These are phyloP conservation scores for Colletotrichum graminicola DNA, from an alignment of 2,329 filamentous ascomycete species.

Conservation along the genomic window DNA sequence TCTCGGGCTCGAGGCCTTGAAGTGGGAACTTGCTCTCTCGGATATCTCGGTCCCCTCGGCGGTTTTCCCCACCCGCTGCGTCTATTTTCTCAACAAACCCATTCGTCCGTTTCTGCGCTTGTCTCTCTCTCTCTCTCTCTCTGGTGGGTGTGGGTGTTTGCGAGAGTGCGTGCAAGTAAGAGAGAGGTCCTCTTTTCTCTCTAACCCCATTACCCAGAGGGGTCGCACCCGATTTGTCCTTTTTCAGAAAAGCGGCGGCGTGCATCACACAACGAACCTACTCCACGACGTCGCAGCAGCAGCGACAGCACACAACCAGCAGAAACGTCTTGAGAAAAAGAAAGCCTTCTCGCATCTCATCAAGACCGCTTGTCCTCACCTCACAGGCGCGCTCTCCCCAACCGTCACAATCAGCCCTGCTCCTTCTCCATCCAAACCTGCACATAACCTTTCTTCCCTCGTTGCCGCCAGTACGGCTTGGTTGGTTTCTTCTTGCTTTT, in stretches of 20 bases:
- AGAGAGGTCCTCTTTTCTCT: neutral
- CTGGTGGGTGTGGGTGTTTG: neutral
- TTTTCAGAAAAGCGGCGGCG: constrained; percentile 14
- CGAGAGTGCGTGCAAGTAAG: neutral
- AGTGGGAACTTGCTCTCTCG: constrained; percentile 20
- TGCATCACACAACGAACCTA: neutral
- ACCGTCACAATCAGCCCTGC: constrained; percentile 39
- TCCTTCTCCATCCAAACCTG: constrained; percentile 37
- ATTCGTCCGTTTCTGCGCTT: neutral
- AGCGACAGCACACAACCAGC: neutral
- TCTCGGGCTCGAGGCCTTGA: constrained; percentile 17
- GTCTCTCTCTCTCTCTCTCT: neutral
- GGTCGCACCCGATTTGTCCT: constrained; percentile 25
- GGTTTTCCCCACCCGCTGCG: constrained; percentile 3
- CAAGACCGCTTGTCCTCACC: constrained; percentile 37
- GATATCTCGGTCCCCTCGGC: constrained; percentile 37
- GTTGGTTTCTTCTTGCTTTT: neutral
- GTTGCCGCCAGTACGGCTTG: constrained; percentile 3
- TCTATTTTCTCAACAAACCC: neutral
- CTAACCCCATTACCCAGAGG: neutral
- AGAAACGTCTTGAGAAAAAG: constrained; percentile 38
- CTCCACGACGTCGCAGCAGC: neutral
- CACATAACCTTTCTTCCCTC: constrained; percentile 13
- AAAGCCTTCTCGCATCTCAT: constrained; percentile 41
- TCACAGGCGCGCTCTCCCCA: constrained; percentile 35